A percentile compares a stretch with the other conserved stretches of the same genome.
Conservation (phyloP, 768 basidiomycete genomes). For the Strobilomyces dryophilus region DNA sequence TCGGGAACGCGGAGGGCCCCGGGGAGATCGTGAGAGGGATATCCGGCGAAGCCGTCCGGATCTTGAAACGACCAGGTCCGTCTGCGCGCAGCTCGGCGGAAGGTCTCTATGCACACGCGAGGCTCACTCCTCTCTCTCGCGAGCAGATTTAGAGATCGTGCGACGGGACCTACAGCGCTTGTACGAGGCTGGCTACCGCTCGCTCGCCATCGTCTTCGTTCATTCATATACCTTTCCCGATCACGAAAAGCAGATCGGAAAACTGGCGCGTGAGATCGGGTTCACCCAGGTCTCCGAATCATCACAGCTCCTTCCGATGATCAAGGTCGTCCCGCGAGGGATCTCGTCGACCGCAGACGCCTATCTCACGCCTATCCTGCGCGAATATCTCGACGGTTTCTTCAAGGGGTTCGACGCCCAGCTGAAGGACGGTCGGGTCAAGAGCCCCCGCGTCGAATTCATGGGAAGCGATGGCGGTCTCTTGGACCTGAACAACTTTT, state of each 20-base stretch:
- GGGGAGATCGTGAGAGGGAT: conserved; percentile 78
- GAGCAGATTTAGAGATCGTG: conserved; percentile 49
- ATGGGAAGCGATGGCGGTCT: conserved; percentile 94
- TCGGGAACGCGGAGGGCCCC: conserved; percentile 68
- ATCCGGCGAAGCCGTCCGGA: conserved; percentile 86
- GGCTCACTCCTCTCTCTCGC: neutral
- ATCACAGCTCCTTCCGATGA: conserved; percentile 85
- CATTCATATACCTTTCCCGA: conserved; percentile 92
- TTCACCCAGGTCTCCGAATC: conserved; percentile 90
- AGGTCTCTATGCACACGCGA: neutral
- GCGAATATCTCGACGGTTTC: conserved; percentile 85
- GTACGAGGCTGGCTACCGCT: conserved; percentile 80
- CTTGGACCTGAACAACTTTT: conserved; percentile 77
- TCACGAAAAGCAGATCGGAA: conserved; percentile 74
- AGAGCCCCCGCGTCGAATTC: conserved; percentile 80
- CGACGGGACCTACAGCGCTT: conserved; percentile 62
- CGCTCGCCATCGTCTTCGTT: conserved; percentile 82
- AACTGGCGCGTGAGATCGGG: conserved; percentile 73
- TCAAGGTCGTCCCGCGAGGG: conserved; percentile 92
- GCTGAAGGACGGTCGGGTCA: conserved; percentile 53
- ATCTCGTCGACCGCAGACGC: conserved; percentile 93
- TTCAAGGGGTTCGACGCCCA: conserved; percentile 82
- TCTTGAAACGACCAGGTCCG: conserved; percentile 66
- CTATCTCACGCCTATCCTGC: conserved; percentile 87
- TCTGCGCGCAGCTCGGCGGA: neutral